phyloP scores from a whole-genome alignment of 2,329 filamentous ascomycete genomes.

The Monosporascus sp. region DNA sequence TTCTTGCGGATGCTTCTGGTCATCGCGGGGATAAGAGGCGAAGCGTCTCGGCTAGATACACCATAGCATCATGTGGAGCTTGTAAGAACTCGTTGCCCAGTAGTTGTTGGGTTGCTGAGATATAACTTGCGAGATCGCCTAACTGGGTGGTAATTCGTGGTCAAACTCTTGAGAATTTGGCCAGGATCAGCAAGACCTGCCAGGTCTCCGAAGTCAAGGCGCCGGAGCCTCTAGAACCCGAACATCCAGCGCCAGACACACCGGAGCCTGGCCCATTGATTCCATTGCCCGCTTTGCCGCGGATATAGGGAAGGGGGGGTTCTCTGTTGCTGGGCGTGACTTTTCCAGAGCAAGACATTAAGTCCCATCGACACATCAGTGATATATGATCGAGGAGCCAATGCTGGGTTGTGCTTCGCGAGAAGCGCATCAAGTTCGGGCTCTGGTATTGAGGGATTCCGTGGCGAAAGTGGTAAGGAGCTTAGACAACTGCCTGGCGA shows the following conservation, averaged over 20 bases:
- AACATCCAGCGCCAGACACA: too few species aligned
- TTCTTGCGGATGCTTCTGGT: constrained; percentile 21
- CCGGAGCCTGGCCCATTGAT: too few species aligned
- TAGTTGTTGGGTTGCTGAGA: constrained; percentile 26
- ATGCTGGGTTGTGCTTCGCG: constrained; percentile 37
- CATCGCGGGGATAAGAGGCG: constrained; percentile 29
- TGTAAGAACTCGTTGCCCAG: constrained; percentile 35
- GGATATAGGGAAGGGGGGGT: constrained; percentile 22
- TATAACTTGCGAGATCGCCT: constrained; percentile 21
- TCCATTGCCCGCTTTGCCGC: constrained; percentile 14
- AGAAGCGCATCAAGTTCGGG: constrained; percentile 35
- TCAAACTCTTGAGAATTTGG: constrained; percentile 18
- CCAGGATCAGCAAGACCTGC: constrained; percentile 20
- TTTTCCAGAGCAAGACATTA: constrained; percentile 33
- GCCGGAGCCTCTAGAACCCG: constrained; percentile 7
- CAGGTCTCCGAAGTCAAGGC: constrained; percentile 13
- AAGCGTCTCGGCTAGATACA: constrained; percentile 34
- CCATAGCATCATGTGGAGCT: constrained; percentile 35
- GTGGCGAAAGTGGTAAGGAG: constrained; percentile 23
- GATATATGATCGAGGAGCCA: constrained; percentile 40
- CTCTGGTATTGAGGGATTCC: constrained; percentile 25
- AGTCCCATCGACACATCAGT: constrained; percentile 40
- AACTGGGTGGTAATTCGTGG: constrained; percentile 19
- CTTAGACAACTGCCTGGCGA: constrained; percentile 32
- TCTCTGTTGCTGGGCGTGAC: constrained; percentile 21